These are phyloP conservation scores for Phytophthora cactorum DNA, from an alignment of 352 stramenopile genomes.

Conservation along the genomic window DNA sequence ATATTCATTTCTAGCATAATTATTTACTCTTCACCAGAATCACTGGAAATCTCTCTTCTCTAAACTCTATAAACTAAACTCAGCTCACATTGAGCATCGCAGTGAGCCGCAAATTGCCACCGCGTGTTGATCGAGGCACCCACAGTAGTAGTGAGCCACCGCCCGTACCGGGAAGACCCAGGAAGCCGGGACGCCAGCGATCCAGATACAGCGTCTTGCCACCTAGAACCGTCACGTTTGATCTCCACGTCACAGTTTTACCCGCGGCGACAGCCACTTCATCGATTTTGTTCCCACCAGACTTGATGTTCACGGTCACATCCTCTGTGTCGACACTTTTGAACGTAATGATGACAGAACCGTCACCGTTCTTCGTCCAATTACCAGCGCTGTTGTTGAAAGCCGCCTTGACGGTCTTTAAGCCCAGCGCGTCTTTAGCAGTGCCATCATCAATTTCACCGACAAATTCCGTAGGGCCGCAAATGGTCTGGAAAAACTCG, in stretches of 20 bases:
- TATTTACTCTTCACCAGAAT: neutral
- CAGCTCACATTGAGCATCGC: conserved; percentile 39
- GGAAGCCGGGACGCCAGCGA: conserved; percentile 44
- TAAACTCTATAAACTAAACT: conserved; percentile 22
- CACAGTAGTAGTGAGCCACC: conserved; percentile 50
- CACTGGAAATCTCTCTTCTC: conserved; percentile 5
- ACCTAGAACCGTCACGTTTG: conserved; percentile 34
- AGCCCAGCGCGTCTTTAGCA: conserved; percentile 47
- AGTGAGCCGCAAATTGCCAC: conserved; percentile 32
- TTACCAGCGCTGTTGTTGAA: conserved; percentile 46
- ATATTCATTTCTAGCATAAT: neutral
- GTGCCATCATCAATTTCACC: conserved; percentile 57
- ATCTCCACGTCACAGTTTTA: conserved; percentile 42
- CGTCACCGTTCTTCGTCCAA: conserved; percentile 42
- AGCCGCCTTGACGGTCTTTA: conserved; percentile 45
- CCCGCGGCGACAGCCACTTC: conserved; percentile 37
- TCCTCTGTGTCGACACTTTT: conserved; percentile 39
- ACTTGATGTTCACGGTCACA: conserved; percentile 53
- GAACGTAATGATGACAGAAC: conserved; percentile 42
- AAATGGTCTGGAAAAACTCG: conserved; percentile 64
- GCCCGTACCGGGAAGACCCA: conserved; percentile 37
- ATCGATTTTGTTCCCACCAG: conserved; percentile 33
- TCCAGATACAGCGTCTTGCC: conserved; percentile 54
- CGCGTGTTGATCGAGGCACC: conserved; percentile 35
- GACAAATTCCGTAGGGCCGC: conserved; percentile 51